Evolutionary conservation across 768 basidiomycete species (phyloP).

Genomic region (Agaricus sinodeliciosus): DNA sequence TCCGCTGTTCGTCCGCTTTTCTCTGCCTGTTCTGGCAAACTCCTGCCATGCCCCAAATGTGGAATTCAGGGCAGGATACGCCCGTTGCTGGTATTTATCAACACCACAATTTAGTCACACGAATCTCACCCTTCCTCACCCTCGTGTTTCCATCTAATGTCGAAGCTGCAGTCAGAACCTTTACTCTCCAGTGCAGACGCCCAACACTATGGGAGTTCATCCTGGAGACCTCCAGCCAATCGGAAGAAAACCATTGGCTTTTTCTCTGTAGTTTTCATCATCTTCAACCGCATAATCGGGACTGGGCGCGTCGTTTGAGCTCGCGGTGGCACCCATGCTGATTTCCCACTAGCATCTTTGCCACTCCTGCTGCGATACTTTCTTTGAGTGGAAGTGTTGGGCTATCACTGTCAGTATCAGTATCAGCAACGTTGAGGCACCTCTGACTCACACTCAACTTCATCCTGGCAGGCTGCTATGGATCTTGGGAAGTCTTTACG

Average conservation of each 20-base stretch:
- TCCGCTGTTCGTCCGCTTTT: not conserved
- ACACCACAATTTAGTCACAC: not conserved
- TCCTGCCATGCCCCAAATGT: not conserved
- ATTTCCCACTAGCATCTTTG: slow-evolving; percentile 25
- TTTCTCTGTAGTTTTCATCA: slow-evolving; percentile 28
- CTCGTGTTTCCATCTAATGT: not conserved
- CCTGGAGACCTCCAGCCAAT: not conserved
- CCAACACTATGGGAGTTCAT: not conserved
- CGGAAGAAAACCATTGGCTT: slow-evolving; percentile 17
- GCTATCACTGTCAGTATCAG: slow-evolving; percentile 24
- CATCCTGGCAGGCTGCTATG: slow-evolving; percentile 33
- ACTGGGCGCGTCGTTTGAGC: slow-evolving; percentile 20
- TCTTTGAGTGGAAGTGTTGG: slow-evolving; percentile 34
- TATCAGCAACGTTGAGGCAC: not conserved
- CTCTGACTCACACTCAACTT: not conserved
- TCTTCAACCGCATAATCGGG: slow-evolving; percentile 32
- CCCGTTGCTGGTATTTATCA: not conserved
- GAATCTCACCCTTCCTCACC: not conserved
- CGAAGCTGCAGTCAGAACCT: not conserved
- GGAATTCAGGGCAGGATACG: not conserved
- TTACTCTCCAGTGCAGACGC: not conserved
- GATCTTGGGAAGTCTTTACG: slow-evolving; percentile 34
- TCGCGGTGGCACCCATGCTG: not conserved
- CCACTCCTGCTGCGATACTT: slow-evolving; percentile 34
- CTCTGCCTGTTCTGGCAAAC: not conserved